Evolutionary conservation across 129 eudicot species (phyloP).

Genomic region (Scalesia atractyloides): DNA sequence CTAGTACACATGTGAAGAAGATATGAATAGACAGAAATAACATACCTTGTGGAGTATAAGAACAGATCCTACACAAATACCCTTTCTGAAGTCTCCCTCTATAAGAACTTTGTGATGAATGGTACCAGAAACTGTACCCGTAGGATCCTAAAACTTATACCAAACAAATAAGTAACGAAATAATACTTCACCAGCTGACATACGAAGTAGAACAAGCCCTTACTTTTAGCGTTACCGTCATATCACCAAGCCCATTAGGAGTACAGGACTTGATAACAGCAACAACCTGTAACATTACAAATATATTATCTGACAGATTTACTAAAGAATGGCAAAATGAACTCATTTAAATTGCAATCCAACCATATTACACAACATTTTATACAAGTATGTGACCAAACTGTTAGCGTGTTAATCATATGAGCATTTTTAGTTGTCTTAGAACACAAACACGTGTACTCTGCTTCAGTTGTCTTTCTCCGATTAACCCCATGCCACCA

Average conservation of each 20-base stretch:
- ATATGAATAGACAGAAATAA: conserved; percentile 5
- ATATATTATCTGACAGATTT: neutral
- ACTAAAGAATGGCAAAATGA: neutral
- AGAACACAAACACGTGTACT: neutral
- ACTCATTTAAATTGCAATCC: conserved; percentile 15
- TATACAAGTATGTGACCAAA: neutral
- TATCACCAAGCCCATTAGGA: conserved; percentile 82
- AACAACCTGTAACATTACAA: conserved; percentile 60
- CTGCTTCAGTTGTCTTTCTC: conserved; percentile 7
- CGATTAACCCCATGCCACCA: neutral
- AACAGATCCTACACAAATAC: conserved; percentile 58
- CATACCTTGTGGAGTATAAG: conserved; percentile 70
- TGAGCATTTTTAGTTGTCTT: conserved; percentile 7
- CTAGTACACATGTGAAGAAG: neutral
- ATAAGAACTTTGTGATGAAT: conserved; percentile 71
- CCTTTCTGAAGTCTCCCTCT: conserved; percentile 56
- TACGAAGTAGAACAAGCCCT: neutral
- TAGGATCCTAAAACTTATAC: conserved; percentile 61
- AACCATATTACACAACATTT: conserved; percentile 5
- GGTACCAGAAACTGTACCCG: conserved; percentile 68
- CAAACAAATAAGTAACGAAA: conserved; percentile 27
- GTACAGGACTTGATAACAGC: conserved; percentile 74
- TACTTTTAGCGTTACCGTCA: conserved; percentile 75
- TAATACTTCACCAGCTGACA: neutral
- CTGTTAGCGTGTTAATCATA: neutral